Conservation (phyloP, 441 rosid species). For the Gossypium laxum region DNA sequence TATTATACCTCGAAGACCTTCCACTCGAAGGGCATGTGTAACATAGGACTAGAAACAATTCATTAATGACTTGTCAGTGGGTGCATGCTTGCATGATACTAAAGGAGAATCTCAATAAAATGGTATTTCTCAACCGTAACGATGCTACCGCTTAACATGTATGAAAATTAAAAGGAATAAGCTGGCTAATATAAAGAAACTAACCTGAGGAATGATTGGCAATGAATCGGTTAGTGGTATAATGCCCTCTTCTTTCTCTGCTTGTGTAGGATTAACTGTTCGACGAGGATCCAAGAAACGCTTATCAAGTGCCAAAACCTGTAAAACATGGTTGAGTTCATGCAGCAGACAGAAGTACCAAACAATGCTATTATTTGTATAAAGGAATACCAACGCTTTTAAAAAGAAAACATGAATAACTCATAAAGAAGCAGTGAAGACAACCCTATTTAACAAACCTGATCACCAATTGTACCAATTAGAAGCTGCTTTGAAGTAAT, state of each 20-base stretch:
- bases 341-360: too few species aligned
- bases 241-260: conserved; percentile 93
- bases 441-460: conserved; percentile 35
- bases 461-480: conserved; percentile 82
- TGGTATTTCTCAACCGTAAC: not conserved
- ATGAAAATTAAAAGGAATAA: not conserved
- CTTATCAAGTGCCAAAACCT: conserved; percentile 96
- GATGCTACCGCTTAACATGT: not conserved
- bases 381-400: too few species aligned
- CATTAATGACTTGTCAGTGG: not conserved
- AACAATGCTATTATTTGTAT: too few species aligned
- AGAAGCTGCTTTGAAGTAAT: conserved; percentile 97
- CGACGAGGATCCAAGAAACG: conserved; percentile 94
- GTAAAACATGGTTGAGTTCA: too few species aligned
- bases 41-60: conserved; percentile 55
- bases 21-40: conserved; percentile 73
- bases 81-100: not conserved
- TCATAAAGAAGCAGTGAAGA: not conserved
- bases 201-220: conserved; percentile 88
- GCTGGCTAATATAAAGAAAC: conserved; percentile 18
- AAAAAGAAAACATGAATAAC: not conserved
- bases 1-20: conserved; percentile 70
- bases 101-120: not conserved
- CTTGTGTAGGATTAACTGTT: conserved; percentile 77
- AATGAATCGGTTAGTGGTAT: conserved; percentile 83